These are phyloP conservation scores for Eucalyptus shirleyi DNA, from an alignment of 345 rosid species.

Conservation along the genomic window DNA sequence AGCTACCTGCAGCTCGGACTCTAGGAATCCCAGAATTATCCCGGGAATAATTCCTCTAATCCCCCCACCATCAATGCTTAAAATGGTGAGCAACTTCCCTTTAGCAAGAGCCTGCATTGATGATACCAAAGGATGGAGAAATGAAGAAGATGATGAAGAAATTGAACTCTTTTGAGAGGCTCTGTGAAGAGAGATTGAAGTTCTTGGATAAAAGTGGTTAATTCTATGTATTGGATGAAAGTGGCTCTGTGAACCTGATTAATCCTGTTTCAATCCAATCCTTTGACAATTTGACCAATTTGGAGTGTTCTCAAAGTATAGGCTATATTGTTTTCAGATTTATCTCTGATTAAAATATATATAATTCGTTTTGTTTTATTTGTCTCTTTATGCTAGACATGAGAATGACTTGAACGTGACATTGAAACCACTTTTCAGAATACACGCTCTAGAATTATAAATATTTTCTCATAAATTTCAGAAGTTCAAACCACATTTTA, in stretches of 20 bases:
- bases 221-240: background rate
- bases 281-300: background rate
- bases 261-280: background rate
- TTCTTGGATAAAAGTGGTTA: background rate
- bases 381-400: background rate
- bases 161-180: background rate
- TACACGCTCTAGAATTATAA: background rate
- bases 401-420: background rate
- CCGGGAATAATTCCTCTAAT: slow-evolving; percentile 65
- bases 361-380: background rate
- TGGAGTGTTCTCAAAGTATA: background rate
- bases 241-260: background rate
- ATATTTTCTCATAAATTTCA: background rate
- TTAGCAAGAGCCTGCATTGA: slow-evolving; percentile 17
- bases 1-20: slow-evolving; percentile 56
- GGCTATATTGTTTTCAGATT: background rate
- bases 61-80: slow-evolving; percentile 80
- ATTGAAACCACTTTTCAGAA: background rate
- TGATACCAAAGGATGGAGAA: background rate
- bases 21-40: slow-evolving; percentile 48
- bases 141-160: background rate
- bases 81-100: slow-evolving; percentile 41
- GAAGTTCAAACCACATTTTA: background rate
- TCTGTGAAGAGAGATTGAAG: background rate
- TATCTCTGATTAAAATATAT: background rate